phyloP scores from a whole-genome alignment of 148 eudicot genomes.

The Rhododendron mucronatum region DNA sequence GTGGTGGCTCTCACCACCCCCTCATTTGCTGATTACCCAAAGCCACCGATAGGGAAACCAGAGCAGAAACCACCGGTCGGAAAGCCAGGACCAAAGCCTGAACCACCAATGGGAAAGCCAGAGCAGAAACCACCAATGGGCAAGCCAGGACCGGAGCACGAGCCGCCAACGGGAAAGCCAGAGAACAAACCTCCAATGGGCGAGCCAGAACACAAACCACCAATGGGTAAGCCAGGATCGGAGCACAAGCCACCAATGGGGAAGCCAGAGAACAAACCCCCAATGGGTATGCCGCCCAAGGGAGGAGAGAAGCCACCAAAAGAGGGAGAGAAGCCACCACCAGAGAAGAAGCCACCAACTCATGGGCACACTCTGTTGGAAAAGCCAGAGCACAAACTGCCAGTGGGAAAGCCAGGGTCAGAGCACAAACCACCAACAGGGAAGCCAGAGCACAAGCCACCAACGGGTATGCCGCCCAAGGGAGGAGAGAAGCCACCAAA shows the following conservation, averaged over 20 bases:
- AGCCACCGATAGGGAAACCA: neutral
- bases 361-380: neutral
- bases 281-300: neutral
- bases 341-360: neutral
- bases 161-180: neutral
- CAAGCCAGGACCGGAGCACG: neutral
- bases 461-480: neutral
- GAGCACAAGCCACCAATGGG: neutral
- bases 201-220: neutral
- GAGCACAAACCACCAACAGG: neutral
- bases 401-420: neutral
- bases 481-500: constrained; percentile 5
- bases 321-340: neutral
- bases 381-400: neutral
- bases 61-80: neutral
- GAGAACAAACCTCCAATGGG: no score
- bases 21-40: neutral
- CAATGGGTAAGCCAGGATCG: neutral
- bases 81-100: neutral
- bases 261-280: neutral
- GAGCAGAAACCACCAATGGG: neutral
- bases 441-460: neutral
- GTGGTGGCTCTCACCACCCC: constrained; percentile 7
- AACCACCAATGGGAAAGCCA: neutral
- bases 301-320: neutral